These are phyloP conservation scores for Rhizophora mangle DNA, from an alignment of 345 rosid genomes.

Conservation along the genomic window DNA sequence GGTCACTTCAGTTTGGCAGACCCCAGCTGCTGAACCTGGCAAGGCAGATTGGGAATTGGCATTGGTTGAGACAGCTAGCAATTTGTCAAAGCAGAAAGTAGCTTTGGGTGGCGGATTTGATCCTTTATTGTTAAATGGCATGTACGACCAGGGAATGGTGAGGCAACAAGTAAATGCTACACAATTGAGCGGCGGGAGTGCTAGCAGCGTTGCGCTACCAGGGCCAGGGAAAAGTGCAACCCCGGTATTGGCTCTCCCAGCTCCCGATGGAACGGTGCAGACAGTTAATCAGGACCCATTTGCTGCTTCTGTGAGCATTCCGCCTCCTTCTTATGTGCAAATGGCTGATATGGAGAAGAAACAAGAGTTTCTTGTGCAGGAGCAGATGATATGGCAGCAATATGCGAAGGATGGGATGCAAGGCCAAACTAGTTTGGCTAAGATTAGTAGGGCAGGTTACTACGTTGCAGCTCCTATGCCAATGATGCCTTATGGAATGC, in stretches of 20 bases:
- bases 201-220: conserved; percentile 73
- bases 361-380: conserved; percentile 58
- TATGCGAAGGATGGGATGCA: conserved; percentile 71
- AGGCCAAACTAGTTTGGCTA: conserved; percentile 59
- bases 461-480: conserved; percentile 36
- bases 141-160: conserved; percentile 87
- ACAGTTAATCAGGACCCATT: conserved; percentile 48
- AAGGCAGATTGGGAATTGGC: conserved; percentile 93
- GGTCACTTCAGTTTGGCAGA: conserved; percentile 84
- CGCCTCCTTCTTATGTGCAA: conserved; percentile 67
- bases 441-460: conserved; percentile 39
- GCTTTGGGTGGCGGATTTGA: conserved; percentile 87
- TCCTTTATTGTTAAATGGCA: conserved; percentile 73
- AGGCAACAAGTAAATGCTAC: conserved; percentile 55
- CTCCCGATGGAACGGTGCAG: conserved; percentile 61
- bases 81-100: conserved; percentile 63
- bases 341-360: conserved; percentile 77
- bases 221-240: conserved; percentile 48
- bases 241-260: conserved; percentile 69
- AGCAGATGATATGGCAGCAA: conserved; percentile 66
- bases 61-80: conserved; percentile 78
- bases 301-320: conserved; percentile 53
- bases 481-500: conserved; percentile 56
- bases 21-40: conserved; percentile 74
- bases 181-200: conserved; percentile 67